Conservation (phyloP, 148 eudicot species). For the Camellia lanceoleosa region DNA sequence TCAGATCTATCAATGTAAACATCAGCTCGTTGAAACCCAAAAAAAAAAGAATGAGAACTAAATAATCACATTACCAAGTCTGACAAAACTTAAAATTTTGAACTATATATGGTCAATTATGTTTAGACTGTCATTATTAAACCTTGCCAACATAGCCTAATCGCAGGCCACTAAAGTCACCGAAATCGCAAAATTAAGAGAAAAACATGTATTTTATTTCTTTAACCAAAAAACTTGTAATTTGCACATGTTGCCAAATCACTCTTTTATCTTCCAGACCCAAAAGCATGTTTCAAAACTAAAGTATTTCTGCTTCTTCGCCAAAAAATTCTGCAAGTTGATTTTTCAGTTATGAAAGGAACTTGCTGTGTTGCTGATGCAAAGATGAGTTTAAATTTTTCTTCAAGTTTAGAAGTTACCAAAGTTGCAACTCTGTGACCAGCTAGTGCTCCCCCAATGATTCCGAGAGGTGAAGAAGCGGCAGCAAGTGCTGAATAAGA, state of each 20-base stretch:
- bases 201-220: not conserved
- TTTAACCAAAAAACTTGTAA: not conserved
- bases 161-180: not conserved
- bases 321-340: not conserved
- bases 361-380: not conserved
- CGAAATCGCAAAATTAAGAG: too few relatives aligned
- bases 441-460: conserved; percentile 90
- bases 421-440: conserved; percentile 95
- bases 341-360: not conserved
- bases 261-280: not conserved
- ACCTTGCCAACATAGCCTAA: conserved; percentile 1
- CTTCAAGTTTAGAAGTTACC: conserved; percentile 41
- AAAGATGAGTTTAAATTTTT: not conserved
- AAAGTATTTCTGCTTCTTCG: too few relatives aligned
- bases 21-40: not conserved
- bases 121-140: not conserved
- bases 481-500: conserved; percentile 85
- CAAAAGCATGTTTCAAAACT: not conserved
- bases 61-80: not conserved
- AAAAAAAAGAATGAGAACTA: not conserved
- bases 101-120: not conserved
- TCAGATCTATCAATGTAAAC: conserved; percentile 6
- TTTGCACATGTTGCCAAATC: not conserved
- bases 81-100: not conserved
- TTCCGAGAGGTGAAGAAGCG: conserved; percentile 97